A percentile compares a stretch with the other conserved stretches of the same genome.
phyloP scores from a whole-genome alignment of 176 grass and related monocot species.

The Microstegium vimineum region DNA sequence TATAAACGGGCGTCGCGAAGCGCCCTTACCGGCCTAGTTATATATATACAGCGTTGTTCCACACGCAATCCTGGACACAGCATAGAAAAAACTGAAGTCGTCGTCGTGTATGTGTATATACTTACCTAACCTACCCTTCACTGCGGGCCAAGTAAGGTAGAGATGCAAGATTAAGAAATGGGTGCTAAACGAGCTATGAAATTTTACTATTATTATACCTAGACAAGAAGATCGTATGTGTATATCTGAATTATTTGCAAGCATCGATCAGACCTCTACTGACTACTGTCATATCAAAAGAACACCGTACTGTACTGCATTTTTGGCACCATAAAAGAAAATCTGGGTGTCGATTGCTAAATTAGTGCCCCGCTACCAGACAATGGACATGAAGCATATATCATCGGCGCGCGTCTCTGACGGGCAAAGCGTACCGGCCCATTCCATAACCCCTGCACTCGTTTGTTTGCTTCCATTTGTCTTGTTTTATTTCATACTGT shows the following conservation, averaged over 20 bases:
- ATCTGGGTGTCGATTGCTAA: not conserved
- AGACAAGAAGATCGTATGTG: no score
- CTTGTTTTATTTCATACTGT: not conserved
- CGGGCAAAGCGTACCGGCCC: conserved; percentile 22
- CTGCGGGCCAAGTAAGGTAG: not conserved
- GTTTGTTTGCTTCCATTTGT: not conserved
- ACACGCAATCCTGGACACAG: not conserved
- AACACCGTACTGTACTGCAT: not conserved
- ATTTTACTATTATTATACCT: no score
- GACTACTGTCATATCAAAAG: no score
- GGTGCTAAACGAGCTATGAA: no score
- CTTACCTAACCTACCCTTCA: not conserved
- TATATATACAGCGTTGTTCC: not conserved
- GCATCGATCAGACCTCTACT: no score
- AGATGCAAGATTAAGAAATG: not conserved
- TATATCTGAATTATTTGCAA: no score
- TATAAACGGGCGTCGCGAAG: no score
- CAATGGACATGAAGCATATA: not conserved
- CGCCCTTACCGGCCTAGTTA: no score
- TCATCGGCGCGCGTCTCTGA: not conserved
- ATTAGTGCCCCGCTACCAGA: not conserved
- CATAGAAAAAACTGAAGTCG: not conserved
- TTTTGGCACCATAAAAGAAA: not conserved
- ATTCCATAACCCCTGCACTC: not conserved
- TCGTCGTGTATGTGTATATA: not conserved